A percentile compares a stretch with the other conserved stretches of the same genome.
Evolutionary conservation across 2,329 filamentous ascomycete genomes (phyloP).

Genomic region (Cercospora janseana): DNA sequence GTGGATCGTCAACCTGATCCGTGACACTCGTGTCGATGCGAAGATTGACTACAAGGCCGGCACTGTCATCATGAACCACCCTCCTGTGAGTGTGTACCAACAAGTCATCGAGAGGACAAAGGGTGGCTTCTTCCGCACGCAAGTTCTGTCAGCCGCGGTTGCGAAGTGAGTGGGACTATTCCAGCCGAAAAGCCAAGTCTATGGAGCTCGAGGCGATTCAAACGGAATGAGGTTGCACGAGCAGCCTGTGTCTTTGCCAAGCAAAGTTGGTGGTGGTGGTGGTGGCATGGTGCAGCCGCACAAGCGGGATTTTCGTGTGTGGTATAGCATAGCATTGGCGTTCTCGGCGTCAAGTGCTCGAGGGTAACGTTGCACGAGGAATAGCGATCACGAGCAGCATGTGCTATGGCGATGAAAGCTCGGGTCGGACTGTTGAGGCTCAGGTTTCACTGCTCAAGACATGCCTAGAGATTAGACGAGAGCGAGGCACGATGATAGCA

Average conservation of each 20-base stretch:
- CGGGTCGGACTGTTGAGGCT: constrained; percentile 3
- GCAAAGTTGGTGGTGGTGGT: no score
- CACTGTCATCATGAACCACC: constrained; percentile 99
- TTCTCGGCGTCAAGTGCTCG: constrained; percentile 25
- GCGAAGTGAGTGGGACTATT: constrained; percentile 40
- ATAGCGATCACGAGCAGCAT: constrained; percentile 3
- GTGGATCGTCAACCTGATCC: constrained; percentile 99
- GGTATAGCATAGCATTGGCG: constrained; percentile 29
- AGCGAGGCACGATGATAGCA: not conserved
- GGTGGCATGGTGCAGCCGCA: no score
- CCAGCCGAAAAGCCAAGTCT: not conserved
- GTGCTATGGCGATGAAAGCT: constrained; percentile 7
- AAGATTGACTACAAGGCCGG: constrained; percentile 99
- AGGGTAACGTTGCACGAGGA: constrained; percentile 2
- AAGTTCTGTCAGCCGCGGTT: constrained; percentile 71
- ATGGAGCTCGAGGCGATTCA: not conserved
- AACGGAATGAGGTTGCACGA: not conserved
- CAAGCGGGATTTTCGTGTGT: constrained; percentile 11
- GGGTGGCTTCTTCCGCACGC: constrained; percentile 97
- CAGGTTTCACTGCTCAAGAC: not conserved
- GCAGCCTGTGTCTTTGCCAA: no score
- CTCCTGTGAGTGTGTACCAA: constrained; percentile 96
- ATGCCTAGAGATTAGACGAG: not conserved
- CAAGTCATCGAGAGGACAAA: constrained; percentile 99
- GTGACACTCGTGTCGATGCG: constrained; percentile 93